Base-by-base conservation (phyloP, 2,329 filamentous ascomycete species). In the Tolypocladium endophyticum region DNA sequence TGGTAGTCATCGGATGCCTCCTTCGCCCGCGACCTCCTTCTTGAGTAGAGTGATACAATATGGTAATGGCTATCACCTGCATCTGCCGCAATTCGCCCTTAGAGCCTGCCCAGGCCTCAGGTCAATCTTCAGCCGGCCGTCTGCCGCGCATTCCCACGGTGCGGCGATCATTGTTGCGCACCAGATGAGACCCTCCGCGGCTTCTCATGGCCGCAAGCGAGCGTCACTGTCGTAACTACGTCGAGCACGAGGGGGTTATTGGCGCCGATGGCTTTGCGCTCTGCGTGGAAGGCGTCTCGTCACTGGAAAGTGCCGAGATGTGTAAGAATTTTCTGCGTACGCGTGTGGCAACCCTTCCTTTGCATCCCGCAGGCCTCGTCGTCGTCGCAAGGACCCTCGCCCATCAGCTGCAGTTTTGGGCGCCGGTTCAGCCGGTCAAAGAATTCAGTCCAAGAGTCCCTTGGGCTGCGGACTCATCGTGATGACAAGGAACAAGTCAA, bases 1-100 rank as follows among this genome's bases (percentile, higher is more conserved):
- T 75, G 4, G 76, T 70, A 60, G 77, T 76, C 53, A 77, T 70
- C 74, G 87, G 82, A 56, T 80, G 70, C 61, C 75, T 67, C 60
- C 82, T 74, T 63, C 82, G 73, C 50, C 84, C 73, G 68, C 85
- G 56, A 85, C 73, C 75, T 87, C 86, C 70, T 81, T 83, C 78
- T 87, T 87, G 64, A 87, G 68, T 84, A 88, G 85, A 20, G 79
- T 70, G 59, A 87, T 64, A 60, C 79, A 84, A 20, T 81, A n/a
- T 85, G 52, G 79, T 77, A 23, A 87, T 76, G 12, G 81, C 74
- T 25, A 86, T 62, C n/a, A 77, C 72, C 65, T 82, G 75, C 61
- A 81, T 69, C 65, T 81, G 70, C 55, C 66, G 65, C 3, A 58
- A 64, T 53, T 72, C 70, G 8, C 66, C 70, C 65, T 74, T 76